phyloP scores from a whole-genome alignment of 2,329 filamentous ascomycete species.

The Apiospora aurea region DNA sequence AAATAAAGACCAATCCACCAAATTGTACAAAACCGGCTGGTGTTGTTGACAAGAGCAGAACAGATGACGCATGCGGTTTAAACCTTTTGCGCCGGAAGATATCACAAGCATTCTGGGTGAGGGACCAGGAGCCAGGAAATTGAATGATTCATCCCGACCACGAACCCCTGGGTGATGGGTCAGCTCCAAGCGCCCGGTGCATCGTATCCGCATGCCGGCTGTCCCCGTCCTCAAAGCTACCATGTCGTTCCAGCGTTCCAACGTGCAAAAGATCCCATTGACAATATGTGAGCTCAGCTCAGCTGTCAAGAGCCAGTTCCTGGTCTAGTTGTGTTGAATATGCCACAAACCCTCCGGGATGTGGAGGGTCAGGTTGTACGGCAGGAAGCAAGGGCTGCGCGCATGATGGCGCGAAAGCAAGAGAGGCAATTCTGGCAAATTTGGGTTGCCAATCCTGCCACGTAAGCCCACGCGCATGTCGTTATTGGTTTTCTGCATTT shows the following conservation, averaged over 20 bases:
- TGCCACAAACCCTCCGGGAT: background rate
- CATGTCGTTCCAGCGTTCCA: conserved; percentile 2
- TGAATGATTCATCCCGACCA: background rate
- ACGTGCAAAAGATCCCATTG: background rate
- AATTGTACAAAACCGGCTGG: background rate
- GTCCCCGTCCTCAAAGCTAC: conserved; percentile 15
- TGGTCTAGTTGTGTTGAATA: background rate
- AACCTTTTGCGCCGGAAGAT: background rate
- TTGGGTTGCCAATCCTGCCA: conserved; percentile 1
- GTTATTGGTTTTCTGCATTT: background rate
- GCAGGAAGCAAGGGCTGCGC: background rate
- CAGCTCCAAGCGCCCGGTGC: conserved; percentile 1
- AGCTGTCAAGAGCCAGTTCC: background rate
- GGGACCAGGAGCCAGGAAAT: background rate
- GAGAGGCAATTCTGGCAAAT: background rate
- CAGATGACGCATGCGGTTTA: background rate
- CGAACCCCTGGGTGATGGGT: background rate
- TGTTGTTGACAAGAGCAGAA: background rate
- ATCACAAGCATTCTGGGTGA: background rate
- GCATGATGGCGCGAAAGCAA: background rate
- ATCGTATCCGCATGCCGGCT: background rate
- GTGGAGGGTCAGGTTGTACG: background rate
- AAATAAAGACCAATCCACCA: conserved; percentile 14
- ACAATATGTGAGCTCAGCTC: background rate
- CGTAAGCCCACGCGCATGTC: background rate